Base-by-base conservation (phyloP, 495 filamentous ascomycete genomes). In the Penicillium pulvis region DNA sequence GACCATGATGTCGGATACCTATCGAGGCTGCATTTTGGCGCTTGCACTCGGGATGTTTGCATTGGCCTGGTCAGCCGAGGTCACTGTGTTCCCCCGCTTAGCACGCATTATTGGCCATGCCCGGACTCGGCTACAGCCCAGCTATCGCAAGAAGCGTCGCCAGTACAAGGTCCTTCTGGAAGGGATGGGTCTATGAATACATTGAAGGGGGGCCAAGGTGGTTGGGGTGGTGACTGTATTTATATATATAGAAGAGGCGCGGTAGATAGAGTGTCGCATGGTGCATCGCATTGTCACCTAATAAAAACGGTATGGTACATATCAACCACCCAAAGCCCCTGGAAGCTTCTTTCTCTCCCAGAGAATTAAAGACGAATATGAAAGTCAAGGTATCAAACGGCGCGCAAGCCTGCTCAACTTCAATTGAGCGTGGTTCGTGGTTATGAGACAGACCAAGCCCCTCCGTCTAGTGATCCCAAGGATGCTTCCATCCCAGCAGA, bases 401-500 rank as follows among this genome's bases (percentile, higher is more conserved):
- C 26, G 14, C 33, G 19, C 14, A 41, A 41, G 39, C 39, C 39
- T 6, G 14, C 30, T 24, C 44, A 53, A 19, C 31, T 20, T 42
- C 45, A 16, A 49, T 55, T 55, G 39, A 3, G 28, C 7, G 14
- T 46, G 23, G 35, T 53, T 47, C 41, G 33, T 36, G 33, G 33
- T 11, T 36, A 36, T 36, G 39, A 41, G 39, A 12, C 39, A 16
- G 39, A 6, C 39, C 16, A 7, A 41, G 39, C 14, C 17, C 33
- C 10, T 17, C 47, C 54, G 19, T 58, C 41, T 84, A 98, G 79
- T 99, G 95, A 64, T 99, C 94, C 95, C 95, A 99, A 52, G 94
- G 95, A 71, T 98, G 95, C 77, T 90, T 98, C 90, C 87, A 93
- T 64, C 94, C 94, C 57, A 99, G 65, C 53, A 99, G 77, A 33